These are phyloP conservation scores for Mimosa pudica DNA, from an alignment of 306 rosid genomes.

Conservation along the genomic window DNA sequence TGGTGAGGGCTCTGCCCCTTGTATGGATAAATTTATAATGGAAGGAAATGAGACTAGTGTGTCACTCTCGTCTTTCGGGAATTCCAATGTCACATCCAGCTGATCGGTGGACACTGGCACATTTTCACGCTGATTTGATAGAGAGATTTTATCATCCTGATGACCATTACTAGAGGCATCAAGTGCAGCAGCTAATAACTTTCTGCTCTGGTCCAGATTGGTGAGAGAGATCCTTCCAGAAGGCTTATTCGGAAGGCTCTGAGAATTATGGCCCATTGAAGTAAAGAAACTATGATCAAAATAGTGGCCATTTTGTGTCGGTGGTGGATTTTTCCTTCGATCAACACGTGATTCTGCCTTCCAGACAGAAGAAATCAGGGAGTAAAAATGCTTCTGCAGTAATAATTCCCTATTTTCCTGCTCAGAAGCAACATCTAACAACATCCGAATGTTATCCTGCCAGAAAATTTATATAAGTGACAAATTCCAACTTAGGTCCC, in stretches of 20 bases:
- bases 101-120: slow-evolving; percentile 43
- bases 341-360: slow-evolving; percentile 56
- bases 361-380: slow-evolving; percentile 79
- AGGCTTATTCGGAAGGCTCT: slow-evolving; percentile 52
- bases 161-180: slow-evolving; percentile 44
- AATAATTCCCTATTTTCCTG: slow-evolving; percentile 77
- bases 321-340: slow-evolving; percentile 41
- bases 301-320: slow-evolving; percentile 59
- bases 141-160: slow-evolving; percentile 51
- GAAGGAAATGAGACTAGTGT: slow-evolving; percentile 59
- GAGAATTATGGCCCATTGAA: slow-evolving; percentile 55
- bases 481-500: slow-evolving; percentile 5
- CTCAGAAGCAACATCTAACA: slow-evolving; percentile 82
- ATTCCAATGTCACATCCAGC: slow-evolving; percentile 68
- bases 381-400: slow-evolving; percentile 88
- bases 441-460: slow-evolving; percentile 81
- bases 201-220: slow-evolving; percentile 56
- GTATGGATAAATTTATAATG: slow-evolving; percentile 60
- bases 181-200: slow-evolving; percentile 73
- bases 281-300: slow-evolving; percentile 52
- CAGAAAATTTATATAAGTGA: slow-evolving; percentile 30
- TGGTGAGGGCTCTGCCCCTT: slow-evolving; percentile 46
- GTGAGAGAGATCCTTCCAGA: slow-evolving; percentile 55
- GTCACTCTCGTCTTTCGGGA: slow-evolving; percentile 51
- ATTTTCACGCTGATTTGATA: slow-evolving; percentile 44